Conservation (phyloP, 1,139 yeast species). For the Pneumocystis murina region DNA sequence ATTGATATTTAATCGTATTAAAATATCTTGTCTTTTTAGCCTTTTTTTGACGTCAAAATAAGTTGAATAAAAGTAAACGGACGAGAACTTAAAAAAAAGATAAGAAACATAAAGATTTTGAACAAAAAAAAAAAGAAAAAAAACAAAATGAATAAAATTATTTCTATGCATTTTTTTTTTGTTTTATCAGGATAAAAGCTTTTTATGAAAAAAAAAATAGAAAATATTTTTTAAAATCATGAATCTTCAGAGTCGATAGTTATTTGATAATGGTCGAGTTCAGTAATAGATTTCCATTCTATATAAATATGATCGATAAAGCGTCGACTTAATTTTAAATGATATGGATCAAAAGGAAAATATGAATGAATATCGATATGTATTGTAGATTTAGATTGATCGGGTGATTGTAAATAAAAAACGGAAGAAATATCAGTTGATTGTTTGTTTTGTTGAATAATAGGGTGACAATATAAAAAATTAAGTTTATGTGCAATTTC, state of each 20-base stretch:
- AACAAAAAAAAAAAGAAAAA: too few species aligned
- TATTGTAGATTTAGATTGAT: neutral
- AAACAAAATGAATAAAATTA: too few species aligned
- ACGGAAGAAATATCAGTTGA: conserved; percentile 26
- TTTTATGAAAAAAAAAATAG: too few species aligned
- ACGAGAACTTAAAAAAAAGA: too few species aligned
- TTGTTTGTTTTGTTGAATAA: conserved; percentile 77
- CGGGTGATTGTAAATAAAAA: too few species aligned
- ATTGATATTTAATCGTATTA: neutral
- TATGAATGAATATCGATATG: conserved; percentile 27
- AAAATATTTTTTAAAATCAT: too few species aligned
- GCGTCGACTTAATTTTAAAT: conserved; percentile 46
- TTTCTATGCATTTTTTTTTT: too few species aligned
- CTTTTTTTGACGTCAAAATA: neutral
- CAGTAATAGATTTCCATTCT: conserved; percentile 63
- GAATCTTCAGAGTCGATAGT: conserved; percentile 18
- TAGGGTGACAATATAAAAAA: conserved; percentile 83
- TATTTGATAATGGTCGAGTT: conserved; percentile 45
- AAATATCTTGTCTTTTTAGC: too few species aligned
- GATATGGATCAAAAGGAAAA: conserved; percentile 89
- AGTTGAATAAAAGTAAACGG: too few species aligned
- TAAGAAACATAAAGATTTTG: too few species aligned
- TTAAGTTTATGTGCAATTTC: conserved; percentile 79
- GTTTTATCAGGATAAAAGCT: too few species aligned
- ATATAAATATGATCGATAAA: conserved; percentile 46